Conservation (phyloP, 2,329 filamentous ascomycete genomes). For the Hypoxylon sp. region DNA sequence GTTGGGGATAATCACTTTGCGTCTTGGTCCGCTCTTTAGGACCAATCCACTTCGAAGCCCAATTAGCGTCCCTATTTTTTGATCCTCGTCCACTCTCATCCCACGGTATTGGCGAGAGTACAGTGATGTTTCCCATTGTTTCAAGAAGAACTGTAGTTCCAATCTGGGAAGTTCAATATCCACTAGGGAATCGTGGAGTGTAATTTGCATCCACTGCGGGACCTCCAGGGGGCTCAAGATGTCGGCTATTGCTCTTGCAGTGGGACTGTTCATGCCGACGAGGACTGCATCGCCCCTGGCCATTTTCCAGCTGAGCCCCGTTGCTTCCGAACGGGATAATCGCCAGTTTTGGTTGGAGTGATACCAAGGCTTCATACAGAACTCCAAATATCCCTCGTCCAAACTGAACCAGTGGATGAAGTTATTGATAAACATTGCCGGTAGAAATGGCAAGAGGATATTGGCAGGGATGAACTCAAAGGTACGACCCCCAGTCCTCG, state of each 20-base stretch:
- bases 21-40: constrained; percentile 48
- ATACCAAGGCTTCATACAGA: constrained; percentile 51
- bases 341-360: constrained; percentile 41
- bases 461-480: constrained; percentile 52
- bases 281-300: constrained; percentile 40
- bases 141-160: constrained; percentile 60
- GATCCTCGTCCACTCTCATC: constrained; percentile 61
- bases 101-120: constrained; percentile 63
- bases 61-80: constrained; percentile 60
- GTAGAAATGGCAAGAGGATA: constrained; percentile 49
- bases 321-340: constrained; percentile 22
- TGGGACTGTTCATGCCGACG: constrained; percentile 52
- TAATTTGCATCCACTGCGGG: constrained; percentile 51
- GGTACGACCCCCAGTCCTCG: not conserved
- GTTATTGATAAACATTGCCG: constrained; percentile 53
- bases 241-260: constrained; percentile 48
- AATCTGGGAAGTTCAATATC: constrained; percentile 58
- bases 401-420: constrained; percentile 62
- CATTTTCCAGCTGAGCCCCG: constrained; percentile 42
- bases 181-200: constrained; percentile 18
- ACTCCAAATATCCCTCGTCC: constrained; percentile 47
- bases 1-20: constrained; percentile 38
- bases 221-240: constrained; percentile 55
- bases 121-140: constrained; percentile 45
- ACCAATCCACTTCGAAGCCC: constrained; percentile 64